Percentiles rank a stretch among this genome's conserved stretches.
phyloP scores from a whole-genome alignment of 768 basidiomycete genomes.

The Russula virescens region DNA sequence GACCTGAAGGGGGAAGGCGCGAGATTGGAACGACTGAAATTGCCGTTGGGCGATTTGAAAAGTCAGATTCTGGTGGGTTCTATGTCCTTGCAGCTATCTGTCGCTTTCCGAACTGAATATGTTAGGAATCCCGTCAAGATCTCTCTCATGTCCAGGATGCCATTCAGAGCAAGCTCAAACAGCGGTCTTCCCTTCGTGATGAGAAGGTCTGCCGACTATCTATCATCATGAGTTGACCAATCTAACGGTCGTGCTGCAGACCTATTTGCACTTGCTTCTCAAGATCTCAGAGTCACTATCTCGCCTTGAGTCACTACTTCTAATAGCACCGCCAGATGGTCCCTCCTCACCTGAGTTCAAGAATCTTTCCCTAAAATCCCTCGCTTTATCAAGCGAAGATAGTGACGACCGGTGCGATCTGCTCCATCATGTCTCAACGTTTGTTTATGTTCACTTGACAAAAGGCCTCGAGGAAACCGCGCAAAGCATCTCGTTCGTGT shows the following conservation, averaged over 20 bases:
- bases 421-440: slow-evolving; percentile 14
- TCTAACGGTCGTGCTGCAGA: slow-evolving; percentile 38
- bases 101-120: not conserved
- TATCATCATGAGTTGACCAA: slow-evolving; percentile 10
- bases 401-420: slow-evolving; percentile 44
- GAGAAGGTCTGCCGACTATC: slow-evolving; percentile 57
- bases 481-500: slow-evolving; percentile 81
- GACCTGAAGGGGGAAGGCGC: slow-evolving; percentile 82
- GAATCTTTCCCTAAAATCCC: slow-evolving; percentile 30
- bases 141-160: slow-evolving; percentile 63
- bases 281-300: slow-evolving; percentile 90
- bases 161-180: slow-evolving; percentile 72
- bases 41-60: slow-evolving; percentile 60
- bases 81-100: slow-evolving; percentile 1
- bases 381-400: slow-evolving; percentile 33
- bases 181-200: slow-evolving; percentile 71
- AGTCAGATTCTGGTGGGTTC: slow-evolving; percentile 60
- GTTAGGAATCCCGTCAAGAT: slow-evolving; percentile 55
- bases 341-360: slow-evolving; percentile 34
- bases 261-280: slow-evolving; percentile 78
- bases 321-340: slow-evolving; percentile 53
- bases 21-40: slow-evolving; percentile 59
- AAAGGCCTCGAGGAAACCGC: slow-evolving; percentile 53
- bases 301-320: slow-evolving; percentile 80
- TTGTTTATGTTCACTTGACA: not conserved